Evolutionary conservation across 2,329 filamentous ascomycete genomes (phyloP), one percentile per base, ranked within the genome.

Genomic region (Zymoseptoria tritici): DNA sequence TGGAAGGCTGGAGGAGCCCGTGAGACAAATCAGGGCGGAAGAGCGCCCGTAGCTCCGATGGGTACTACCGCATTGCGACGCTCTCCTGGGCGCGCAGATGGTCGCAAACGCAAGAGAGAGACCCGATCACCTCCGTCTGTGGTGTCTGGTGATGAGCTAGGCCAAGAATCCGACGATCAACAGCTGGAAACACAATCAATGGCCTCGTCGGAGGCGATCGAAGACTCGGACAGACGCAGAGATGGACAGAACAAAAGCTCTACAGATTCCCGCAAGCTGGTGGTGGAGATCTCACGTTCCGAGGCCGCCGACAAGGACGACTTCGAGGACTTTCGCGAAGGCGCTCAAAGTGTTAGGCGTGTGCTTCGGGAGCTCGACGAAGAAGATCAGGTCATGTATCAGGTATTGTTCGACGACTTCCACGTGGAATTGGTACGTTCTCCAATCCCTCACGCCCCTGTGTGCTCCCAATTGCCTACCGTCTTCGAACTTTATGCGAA

Each of bases 361-460:
- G 72, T 81, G 1, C 16, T 79, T n/a, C 67, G 71, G 19, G 75
- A 79, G 62, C n/a, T 53, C 26, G 22, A 22, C 20, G 29, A n/a
- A 24, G 29, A 31, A 24, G 66, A 67, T 51, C 66, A 69, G 8
- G 56, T 77, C 36, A 60, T 69, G 9, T 81, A 78, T 58, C 67
- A 74, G 57, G 76, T 80, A 16, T 70, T 72, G 59, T 74, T 80
- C 36, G 71, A 71, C n/a, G 73, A 78, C 60, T 73, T 69, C 16
- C 68, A 67, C 51, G 69, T 68, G 9, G 74, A 75, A 62, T 64
- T 74, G 71, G 79, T 81, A 68, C 70, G 77, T 73, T 61, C 36
- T 42, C 16, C 54, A 22, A 19, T 26, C 49, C 16, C 60, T 57
- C 56, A 22, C 21, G 21, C 13, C 1, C 9, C 22, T 36, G n/a